A percentile compares a stretch with the other conserved stretches of the same genome.
Conservation (phyloP, 2,329 filamentous ascomycete genomes). For the Aureobasidium lini region DNA sequence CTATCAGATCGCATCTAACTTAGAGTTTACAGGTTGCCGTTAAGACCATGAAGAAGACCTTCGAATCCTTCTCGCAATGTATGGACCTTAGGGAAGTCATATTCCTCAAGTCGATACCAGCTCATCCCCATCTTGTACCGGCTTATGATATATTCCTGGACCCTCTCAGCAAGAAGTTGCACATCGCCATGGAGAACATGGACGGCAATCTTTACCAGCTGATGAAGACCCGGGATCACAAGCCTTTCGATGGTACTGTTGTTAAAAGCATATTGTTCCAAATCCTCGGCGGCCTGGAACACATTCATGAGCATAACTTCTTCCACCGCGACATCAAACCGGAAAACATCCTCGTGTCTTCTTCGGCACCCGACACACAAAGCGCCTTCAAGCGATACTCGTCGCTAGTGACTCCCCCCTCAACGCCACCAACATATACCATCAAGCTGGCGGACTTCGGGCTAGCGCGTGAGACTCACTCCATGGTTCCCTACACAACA, state of each 20-base stretch:
- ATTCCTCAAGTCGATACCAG: slow-evolving; percentile 81
- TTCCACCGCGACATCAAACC: slow-evolving; percentile 99
- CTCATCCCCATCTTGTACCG: slow-evolving; percentile 88
- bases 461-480: slow-evolving; percentile 93
- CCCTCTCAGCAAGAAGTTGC: slow-evolving; percentile 88
- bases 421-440: slow-evolving; percentile 85
- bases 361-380: slow-evolving; percentile 71
- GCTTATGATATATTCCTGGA: slow-evolving; percentile 97
- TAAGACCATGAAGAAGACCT: slow-evolving; percentile 99
- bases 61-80: slow-evolving; percentile 84
- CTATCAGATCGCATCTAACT: slow-evolving; percentile 17
- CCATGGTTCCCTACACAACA: slow-evolving; percentile 91
- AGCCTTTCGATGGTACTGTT: slow-evolving; percentile 77
- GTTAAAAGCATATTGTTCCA: slow-evolving; percentile 98
- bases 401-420: slow-evolving; percentile 84
- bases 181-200: slow-evolving; percentile 99
- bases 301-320: slow-evolving; percentile 94
- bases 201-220: slow-evolving; percentile 97
- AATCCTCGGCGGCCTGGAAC: slow-evolving; percentile 90
- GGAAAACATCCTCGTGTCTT: slow-evolving; percentile 96
- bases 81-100: slow-evolving; percentile 94
- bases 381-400: slow-evolving; percentile 92
- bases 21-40: slow-evolving; percentile 69
- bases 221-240: slow-evolving; percentile 97
- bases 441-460: slow-evolving; percentile 99